Evolutionary conservation across 768 basidiomycete genomes (phyloP).

Genomic region (Termitomyces sp.): DNA sequence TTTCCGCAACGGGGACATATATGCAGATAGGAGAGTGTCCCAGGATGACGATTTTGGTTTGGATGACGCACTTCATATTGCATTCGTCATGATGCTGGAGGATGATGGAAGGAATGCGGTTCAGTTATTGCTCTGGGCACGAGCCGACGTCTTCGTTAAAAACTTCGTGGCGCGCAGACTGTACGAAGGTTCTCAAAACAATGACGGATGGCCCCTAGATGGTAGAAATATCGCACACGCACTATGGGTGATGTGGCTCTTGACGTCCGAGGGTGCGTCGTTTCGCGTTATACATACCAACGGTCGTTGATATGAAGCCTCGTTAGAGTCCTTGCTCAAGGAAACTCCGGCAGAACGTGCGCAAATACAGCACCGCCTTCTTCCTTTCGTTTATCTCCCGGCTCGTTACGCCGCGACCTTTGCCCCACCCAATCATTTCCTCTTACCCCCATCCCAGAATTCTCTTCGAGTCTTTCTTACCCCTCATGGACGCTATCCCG

Average conservation of each 20-base stretch:
- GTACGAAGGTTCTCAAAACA: constrained; percentile 23
- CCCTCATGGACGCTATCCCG: constrained; percentile 42
- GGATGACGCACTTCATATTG: constrained; percentile 6
- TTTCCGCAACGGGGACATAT: constrained; percentile 20
- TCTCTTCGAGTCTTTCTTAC: constrained; percentile 21
- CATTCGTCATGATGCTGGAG: constrained; percentile 34
- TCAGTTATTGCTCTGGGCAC: constrained; percentile 41
- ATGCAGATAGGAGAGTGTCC: background rate
- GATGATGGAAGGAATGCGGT: constrained; percentile 51
- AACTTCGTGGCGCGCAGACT: constrained; percentile 33
- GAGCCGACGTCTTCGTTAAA: constrained; percentile 36
- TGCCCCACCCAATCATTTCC: constrained; percentile 58
- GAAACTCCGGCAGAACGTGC: constrained; percentile 25
- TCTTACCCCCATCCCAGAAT: constrained; percentile 37
- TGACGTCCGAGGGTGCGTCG: constrained; percentile 35
- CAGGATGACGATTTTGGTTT: constrained; percentile 1
- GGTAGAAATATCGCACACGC: constrained; percentile 40
- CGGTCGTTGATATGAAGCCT: background rate
- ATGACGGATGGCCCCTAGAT: constrained; percentile 49
- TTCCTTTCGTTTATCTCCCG: constrained; percentile 45
- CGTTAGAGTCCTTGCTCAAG: constrained; percentile 20
- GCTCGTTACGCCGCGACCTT: constrained; percentile 52
- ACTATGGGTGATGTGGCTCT: constrained; percentile 54
- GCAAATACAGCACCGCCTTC: constrained; percentile 26
- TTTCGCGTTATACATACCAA: background rate